Evolutionary conservation across 2,329 filamentous ascomycete species (phyloP).

Genomic region (Dactylella cylindrospora): DNA sequence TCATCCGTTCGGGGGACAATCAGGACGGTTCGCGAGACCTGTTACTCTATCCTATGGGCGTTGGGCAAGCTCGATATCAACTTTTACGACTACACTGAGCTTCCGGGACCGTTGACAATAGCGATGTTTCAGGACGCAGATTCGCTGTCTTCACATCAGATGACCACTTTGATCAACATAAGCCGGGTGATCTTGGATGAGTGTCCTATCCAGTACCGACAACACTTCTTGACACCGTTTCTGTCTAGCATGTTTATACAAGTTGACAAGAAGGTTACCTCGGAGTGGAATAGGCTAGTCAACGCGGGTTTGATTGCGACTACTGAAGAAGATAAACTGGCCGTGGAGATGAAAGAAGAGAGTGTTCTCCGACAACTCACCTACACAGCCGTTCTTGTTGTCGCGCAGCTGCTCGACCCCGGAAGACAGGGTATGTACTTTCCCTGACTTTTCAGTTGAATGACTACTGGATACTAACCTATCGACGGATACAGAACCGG

Average conservation of each 20-base stretch:
- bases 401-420: slow-evolving; percentile 84
- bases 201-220: slow-evolving; percentile 75
- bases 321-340: slow-evolving; percentile 73
- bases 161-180: slow-evolving; percentile 88
- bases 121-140: slow-evolving; percentile 81
- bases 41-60: slow-evolving; percentile 91
- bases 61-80: slow-evolving; percentile 82
- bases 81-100: slow-evolving; percentile 86
- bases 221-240: slow-evolving; percentile 81
- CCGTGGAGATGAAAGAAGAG: slow-evolving; percentile 97
- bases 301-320: slow-evolving; percentile 51
- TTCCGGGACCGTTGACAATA: slow-evolving; percentile 78
- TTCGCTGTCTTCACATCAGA: slow-evolving; percentile 84
- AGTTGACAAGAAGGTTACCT: slow-evolving; percentile 81
- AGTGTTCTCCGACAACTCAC: slow-evolving; percentile 92
- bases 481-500: slow-evolving; percentile 14
- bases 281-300: slow-evolving; percentile 79
- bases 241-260: slow-evolving; percentile 79
- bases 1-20: slow-evolving; percentile 89
- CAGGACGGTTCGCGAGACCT: slow-evolving; percentile 84
- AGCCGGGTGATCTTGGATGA: slow-evolving; percentile 87
- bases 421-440: slow-evolving; percentile 62
- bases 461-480: neutral
- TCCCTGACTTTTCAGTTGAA: too few relatives aligned
- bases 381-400: slow-evolving; percentile 87